Evolutionary conservation across 2,329 filamentous ascomycete species (phyloP).

Genomic region (Rutstroemia sp.): DNA sequence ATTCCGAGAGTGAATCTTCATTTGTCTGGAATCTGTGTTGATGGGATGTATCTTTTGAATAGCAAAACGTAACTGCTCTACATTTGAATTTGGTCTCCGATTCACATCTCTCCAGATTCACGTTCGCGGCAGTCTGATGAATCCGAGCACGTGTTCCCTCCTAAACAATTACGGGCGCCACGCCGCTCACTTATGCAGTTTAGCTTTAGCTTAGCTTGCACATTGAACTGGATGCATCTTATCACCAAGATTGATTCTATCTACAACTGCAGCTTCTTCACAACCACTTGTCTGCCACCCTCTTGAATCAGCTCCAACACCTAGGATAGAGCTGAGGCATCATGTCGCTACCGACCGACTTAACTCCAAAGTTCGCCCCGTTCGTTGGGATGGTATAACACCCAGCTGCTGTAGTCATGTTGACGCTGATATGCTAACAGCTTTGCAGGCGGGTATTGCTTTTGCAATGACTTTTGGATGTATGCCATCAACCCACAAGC

Average conservation of each 20-base stretch:
- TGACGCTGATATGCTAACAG: slow-evolving; percentile 19
- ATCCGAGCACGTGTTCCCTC: too few species aligned
- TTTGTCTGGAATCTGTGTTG: too few species aligned
- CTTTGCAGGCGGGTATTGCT: slow-evolving; percentile 62
- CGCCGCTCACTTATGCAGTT: too few species aligned
- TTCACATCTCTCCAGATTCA: too few species aligned
- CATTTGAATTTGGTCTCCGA: too few species aligned
- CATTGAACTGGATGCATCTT: too few species aligned
- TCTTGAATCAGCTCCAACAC: slow-evolving; percentile 9
- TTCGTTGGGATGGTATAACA: slow-evolving; percentile 78
- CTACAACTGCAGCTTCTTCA: slow-evolving; percentile 11
- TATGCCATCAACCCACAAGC: slow-evolving; percentile 36
- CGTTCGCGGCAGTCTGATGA: too few species aligned
- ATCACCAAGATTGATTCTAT: neutral
- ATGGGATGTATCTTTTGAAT: too few species aligned
- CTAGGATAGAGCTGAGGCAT: slow-evolving; percentile 15
- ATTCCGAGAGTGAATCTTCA: too few species aligned
- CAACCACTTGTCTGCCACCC: slow-evolving; percentile 1
- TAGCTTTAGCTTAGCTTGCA: too few species aligned
- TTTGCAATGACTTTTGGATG: slow-evolving; percentile 80
- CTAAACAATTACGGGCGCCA: too few species aligned
- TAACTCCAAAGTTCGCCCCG: slow-evolving; percentile 74
- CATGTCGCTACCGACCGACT: slow-evolving; percentile 48
- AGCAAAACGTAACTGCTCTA: too few species aligned
- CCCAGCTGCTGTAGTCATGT: slow-evolving; percentile 11